phyloP scores from a whole-genome alignment of 2,329 filamentous ascomycete species.

The Diaporthe velutina region DNA sequence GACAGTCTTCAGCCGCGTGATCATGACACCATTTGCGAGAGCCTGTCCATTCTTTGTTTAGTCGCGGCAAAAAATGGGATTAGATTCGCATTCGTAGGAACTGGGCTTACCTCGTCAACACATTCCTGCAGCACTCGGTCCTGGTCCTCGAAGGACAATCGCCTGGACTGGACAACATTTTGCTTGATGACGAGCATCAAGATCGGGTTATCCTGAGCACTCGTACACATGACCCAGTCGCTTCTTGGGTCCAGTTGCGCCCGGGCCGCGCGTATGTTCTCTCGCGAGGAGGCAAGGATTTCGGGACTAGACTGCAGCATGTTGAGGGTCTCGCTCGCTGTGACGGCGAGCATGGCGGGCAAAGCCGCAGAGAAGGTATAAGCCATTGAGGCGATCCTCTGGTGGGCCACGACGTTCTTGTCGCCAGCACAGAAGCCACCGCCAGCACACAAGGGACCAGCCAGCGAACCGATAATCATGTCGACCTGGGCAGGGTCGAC shows the following conservation, averaged over 20 bases:
- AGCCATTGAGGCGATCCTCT: slow-evolving; percentile 90
- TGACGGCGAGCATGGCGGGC: slow-evolving; percentile 94
- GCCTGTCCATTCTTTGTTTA: slow-evolving; percentile 62
- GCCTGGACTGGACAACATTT: slow-evolving; percentile 80
- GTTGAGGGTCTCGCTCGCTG: slow-evolving; percentile 89
- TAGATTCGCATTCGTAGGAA: slow-evolving; percentile 9
- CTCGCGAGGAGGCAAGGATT: slow-evolving; percentile 81
- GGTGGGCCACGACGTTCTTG: slow-evolving; percentile 93
- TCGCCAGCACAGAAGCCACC: slow-evolving; percentile 96
- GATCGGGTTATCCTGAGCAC: slow-evolving; percentile 86
- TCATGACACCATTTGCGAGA: slow-evolving; percentile 88
- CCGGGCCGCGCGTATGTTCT: slow-evolving; percentile 88
- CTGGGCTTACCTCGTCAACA: slow-evolving; percentile 86
- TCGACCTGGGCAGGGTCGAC: slow-evolving; percentile 94
- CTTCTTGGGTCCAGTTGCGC: slow-evolving; percentile 91
- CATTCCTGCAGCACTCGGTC: slow-evolving; percentile 88
- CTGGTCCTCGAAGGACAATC: slow-evolving; percentile 80
- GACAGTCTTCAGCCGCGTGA: slow-evolving; percentile 86
- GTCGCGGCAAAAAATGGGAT: neutral
- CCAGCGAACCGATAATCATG: slow-evolving; percentile 95
- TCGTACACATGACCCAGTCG: slow-evolving; percentile 91
- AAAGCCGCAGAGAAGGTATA: slow-evolving; percentile 97
- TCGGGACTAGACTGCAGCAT: slow-evolving; percentile 90
- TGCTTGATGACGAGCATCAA: slow-evolving; percentile 87
- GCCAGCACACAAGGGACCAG: slow-evolving; percentile 89